phyloP scores from a whole-genome alignment of 2,329 filamentous ascomycete genomes.

The Blastomyces silverae region DNA sequence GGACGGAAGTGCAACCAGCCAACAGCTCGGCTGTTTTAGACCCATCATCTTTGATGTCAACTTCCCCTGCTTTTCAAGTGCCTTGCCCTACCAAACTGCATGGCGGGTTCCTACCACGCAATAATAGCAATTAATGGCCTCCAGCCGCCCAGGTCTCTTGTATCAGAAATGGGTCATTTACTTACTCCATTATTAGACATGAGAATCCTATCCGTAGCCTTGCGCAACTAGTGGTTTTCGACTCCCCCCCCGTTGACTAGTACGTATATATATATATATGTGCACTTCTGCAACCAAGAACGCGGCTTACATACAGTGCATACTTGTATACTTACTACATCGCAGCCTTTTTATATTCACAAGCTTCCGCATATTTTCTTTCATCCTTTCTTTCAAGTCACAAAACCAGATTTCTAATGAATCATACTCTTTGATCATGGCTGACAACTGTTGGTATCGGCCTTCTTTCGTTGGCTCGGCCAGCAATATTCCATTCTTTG shows the following conservation, averaged over 20 bases:
- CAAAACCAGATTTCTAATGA: slow-evolving; percentile 1
- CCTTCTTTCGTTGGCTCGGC: slow-evolving; percentile 7
- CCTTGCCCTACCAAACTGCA: not conserved
- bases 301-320: not conserved
- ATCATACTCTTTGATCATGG: slow-evolving; percentile 6
- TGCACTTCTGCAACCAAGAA: not conserved
- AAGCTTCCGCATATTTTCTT: not conserved
- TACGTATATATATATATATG: not conserved
- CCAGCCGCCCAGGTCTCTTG: slow-evolving; percentile 5
- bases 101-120: slow-evolving; percentile 9
- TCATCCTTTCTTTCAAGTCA: not conserved
- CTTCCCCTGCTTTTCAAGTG: not conserved
- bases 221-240: slow-evolving; percentile 11
- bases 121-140: not conserved
- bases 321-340: not conserved
- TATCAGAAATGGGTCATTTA: not conserved
- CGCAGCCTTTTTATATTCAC: slow-evolving; percentile 1
- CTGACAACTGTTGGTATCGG: slow-evolving; percentile 6
- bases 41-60: not conserved
- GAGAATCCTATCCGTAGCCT: slow-evolving; percentile 8
- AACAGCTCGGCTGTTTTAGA: slow-evolving; percentile 11
- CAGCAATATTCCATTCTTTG: slow-evolving; percentile 5
- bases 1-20: slow-evolving; percentile 3
- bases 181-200: not conserved
- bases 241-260: not conserved